phyloP scores from a whole-genome alignment of 2,329 filamentous ascomycete genomes.

The Remersonia thermophila region DNA sequence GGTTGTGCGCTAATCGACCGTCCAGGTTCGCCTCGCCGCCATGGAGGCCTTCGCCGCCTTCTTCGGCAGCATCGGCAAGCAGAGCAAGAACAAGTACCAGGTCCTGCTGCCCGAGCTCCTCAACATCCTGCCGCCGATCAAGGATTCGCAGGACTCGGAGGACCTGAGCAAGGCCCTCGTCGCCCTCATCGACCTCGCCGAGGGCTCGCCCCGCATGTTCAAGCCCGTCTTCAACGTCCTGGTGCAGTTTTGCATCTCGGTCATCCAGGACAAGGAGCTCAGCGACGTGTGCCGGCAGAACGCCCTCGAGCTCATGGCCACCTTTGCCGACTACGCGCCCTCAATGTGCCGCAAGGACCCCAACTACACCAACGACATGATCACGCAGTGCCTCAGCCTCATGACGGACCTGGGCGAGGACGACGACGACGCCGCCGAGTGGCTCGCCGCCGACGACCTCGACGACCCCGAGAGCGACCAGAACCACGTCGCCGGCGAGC shows the following conservation, averaged over 20 bases:
- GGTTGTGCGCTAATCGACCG: slow-evolving; percentile 1
- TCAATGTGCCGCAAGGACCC: slow-evolving; percentile 90
- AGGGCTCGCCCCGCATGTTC: slow-evolving; percentile 95
- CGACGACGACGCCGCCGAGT: slow-evolving; percentile 88
- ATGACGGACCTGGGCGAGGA: slow-evolving; percentile 96
- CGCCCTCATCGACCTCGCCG: slow-evolving; percentile 85
- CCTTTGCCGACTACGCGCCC: slow-evolving; percentile 88
- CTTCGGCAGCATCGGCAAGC: slow-evolving; percentile 83
- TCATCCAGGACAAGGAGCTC: slow-evolving; percentile 92
- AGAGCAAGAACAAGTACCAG: slow-evolving; percentile 79
- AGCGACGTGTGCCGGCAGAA: slow-evolving; percentile 86
- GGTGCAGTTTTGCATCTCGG: slow-evolving; percentile 82
- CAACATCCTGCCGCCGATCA: slow-evolving; percentile 87
- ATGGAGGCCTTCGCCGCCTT: slow-evolving; percentile 97
- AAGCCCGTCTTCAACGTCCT: slow-evolving; percentile 85
- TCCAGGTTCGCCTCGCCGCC: slow-evolving; percentile 73
- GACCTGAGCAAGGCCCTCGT: slow-evolving; percentile 82
- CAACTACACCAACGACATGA: slow-evolving; percentile 92
- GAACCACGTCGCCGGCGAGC: slow-evolving; percentile 95
- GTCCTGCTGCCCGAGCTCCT: slow-evolving; percentile 78
- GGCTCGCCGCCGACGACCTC: slow-evolving; percentile 86
- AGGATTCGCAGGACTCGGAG: slow-evolving; percentile 81
- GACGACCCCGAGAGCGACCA: slow-evolving; percentile 93
- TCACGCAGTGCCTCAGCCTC: slow-evolving; percentile 90
- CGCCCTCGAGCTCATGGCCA: slow-evolving; percentile 91